A percentile compares a stretch with the other conserved stretches of the same genome.
Evolutionary conservation across 2,329 filamentous ascomycete species (phyloP).

Genomic region (Colletotrichum paranaense): DNA sequence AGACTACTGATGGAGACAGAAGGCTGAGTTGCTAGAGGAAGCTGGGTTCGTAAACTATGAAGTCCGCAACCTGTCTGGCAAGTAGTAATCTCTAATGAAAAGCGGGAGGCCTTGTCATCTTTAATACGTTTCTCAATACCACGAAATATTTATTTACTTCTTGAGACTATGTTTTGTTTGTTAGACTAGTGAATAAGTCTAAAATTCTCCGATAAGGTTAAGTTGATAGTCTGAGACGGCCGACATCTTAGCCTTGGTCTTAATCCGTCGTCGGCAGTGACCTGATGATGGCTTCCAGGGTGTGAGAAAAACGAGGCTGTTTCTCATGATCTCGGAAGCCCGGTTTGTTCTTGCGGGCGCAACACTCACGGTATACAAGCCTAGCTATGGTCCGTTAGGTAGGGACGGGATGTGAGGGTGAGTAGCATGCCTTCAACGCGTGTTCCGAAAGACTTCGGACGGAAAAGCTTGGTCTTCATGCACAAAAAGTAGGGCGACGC

Average conservation of each 20-base stretch:
- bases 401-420: background rate
- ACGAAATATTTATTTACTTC: background rate
- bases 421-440: background rate
- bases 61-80: background rate
- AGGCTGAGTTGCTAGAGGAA: background rate
- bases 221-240: slow-evolving; percentile 10
- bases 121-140: background rate
- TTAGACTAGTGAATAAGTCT: background rate
- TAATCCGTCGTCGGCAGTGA: background rate
- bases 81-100: no score
- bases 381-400: background rate
- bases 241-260: background rate
- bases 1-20: background rate
- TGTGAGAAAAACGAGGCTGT: slow-evolving; percentile 1
- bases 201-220: slow-evolving; percentile 5
- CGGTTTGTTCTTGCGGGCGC: background rate
- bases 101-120: background rate
- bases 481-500: background rate
- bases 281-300: background rate
- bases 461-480: background rate
- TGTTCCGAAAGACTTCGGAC: slow-evolving; percentile 1
- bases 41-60: background rate
- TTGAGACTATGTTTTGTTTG: background rate
- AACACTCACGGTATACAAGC: background rate
- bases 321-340: background rate